Conservation (phyloP, 1,284 basidiomycete species). For the Filobasidium uniguttulatum region DNA sequence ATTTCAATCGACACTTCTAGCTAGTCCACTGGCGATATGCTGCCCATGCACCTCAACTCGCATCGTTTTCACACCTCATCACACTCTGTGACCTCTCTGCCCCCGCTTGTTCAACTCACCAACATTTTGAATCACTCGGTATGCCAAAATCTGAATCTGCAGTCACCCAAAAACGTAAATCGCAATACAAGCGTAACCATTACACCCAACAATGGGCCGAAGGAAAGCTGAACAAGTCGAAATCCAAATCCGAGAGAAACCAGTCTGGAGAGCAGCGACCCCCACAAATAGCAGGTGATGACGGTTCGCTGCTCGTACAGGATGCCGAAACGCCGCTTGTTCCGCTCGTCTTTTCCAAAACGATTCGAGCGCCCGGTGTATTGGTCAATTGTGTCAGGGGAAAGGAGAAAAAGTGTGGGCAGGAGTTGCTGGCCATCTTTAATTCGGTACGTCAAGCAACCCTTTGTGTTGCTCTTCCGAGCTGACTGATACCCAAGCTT, state of each 20-base stretch:
- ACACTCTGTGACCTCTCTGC: no score
- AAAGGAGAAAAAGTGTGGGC: conserved; percentile 1
- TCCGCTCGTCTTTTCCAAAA: background rate
- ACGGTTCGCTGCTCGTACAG: no score
- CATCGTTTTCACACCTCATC: no score
- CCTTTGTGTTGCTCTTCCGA: background rate
- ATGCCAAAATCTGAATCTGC: background rate
- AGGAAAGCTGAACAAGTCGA: background rate
- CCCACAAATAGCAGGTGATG: no score
- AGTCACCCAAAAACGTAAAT: background rate
- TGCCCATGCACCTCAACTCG: no score
- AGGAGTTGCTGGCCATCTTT: background rate
- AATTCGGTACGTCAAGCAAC: background rate
- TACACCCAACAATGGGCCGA: background rate
- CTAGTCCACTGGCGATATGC: no score
- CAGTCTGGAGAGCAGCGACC: no score
- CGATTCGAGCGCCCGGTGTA: background rate
- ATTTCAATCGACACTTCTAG: no score
- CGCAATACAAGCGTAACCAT: background rate
- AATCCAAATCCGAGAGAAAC: background rate
- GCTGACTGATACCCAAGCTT: no score
- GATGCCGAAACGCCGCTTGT: no score
- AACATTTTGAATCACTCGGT: no score
- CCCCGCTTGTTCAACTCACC: no score
- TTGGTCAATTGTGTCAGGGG: background rate